A percentile compares a stretch with the other conserved stretches of the same genome.
Evolutionary conservation across 495 filamentous ascomycete species (phyloP).

Genomic region (Penicillium ochrochloron): DNA sequence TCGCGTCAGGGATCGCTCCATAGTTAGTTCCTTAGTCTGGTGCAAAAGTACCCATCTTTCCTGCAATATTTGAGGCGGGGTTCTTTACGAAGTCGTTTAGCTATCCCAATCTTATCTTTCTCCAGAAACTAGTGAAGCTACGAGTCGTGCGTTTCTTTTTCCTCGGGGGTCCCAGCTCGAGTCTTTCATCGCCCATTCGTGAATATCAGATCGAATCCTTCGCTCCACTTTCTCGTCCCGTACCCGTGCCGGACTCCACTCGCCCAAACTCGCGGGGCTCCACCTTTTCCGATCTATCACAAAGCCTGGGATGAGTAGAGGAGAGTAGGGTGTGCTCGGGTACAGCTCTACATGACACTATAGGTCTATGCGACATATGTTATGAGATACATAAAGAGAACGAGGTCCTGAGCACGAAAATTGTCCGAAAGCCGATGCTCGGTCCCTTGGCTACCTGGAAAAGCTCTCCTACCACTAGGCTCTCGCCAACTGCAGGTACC

Average conservation of each 20-base stretch:
- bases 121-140: conserved; percentile 3
- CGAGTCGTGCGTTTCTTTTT: background rate
- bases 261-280: conserved; percentile 8
- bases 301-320: background rate
- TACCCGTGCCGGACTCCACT: conserved; percentile 20
- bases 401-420: conserved; percentile 17
- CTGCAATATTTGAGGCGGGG: background rate
- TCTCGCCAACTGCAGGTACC: background rate
- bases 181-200: background rate
- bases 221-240: conserved; percentile 9
- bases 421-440: conserved; percentile 22
- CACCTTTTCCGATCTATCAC: conserved; percentile 22
- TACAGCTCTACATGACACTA: conserved; percentile 13
- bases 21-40: background rate
- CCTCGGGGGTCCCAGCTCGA: background rate
- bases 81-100: background rate
- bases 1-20: background rate
- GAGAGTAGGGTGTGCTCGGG: background rate
- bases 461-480: background rate
- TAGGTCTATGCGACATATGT: background rate
- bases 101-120: background rate
- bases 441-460: background rate
- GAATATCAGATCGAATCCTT: conserved; percentile 16
- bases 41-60: background rate
- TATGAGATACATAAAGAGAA: conserved; percentile 26